Evolutionary conservation across 2,329 filamentous ascomycete genomes (phyloP).

Genomic region (Huntiella bhutanensis): DNA sequence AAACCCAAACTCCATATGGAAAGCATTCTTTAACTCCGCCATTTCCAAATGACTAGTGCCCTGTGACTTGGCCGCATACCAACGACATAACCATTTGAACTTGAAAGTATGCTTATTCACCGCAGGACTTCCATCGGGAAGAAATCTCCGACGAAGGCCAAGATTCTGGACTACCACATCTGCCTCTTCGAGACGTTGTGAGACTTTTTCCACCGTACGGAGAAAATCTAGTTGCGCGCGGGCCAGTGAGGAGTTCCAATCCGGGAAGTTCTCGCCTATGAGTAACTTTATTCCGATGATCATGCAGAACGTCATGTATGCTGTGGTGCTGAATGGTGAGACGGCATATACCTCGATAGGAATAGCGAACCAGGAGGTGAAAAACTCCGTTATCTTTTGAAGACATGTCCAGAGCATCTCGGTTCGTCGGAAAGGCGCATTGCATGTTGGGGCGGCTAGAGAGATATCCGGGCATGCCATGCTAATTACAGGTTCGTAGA

Average conservation of each 20-base stretch:
- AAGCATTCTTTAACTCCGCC: conserved; percentile 6
- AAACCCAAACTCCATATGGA: conserved; percentile 15
- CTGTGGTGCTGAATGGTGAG: conserved; percentile 17
- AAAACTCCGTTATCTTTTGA: conserved; percentile 15
- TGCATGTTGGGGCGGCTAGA: conserved; percentile 7
- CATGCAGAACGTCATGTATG: conserved; percentile 19
- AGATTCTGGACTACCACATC: conserved; percentile 15
- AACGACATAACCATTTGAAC: conserved; percentile 23
- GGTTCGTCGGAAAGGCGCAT: conserved; percentile 16
- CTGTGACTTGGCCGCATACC: conserved; percentile 18
- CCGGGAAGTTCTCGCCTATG: conserved; percentile 17
- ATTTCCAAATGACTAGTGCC: conserved; percentile 12
- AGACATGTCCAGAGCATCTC: conserved; percentile 22
- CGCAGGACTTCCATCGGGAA: conserved; percentile 18
- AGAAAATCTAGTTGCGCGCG: conserved; percentile 19
- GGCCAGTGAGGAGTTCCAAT: conserved; percentile 21
- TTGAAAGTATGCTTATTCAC: conserved; percentile 20
- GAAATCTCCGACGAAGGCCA: conserved; percentile 15
- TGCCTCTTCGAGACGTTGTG: conserved; percentile 18
- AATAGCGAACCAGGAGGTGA: conserved; percentile 15
- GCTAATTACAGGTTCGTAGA: conserved; percentile 22
- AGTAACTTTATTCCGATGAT: conserved; percentile 21
- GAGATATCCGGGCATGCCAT: conserved; percentile 14
- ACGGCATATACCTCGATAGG: conserved; percentile 15
- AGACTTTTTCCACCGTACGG: conserved; percentile 15